Evolutionary conservation across 164 flowering plant species (phyloP), one percentile per base, ranked within the genome.

Genomic region (Chloranthus sessilifolius): DNA sequence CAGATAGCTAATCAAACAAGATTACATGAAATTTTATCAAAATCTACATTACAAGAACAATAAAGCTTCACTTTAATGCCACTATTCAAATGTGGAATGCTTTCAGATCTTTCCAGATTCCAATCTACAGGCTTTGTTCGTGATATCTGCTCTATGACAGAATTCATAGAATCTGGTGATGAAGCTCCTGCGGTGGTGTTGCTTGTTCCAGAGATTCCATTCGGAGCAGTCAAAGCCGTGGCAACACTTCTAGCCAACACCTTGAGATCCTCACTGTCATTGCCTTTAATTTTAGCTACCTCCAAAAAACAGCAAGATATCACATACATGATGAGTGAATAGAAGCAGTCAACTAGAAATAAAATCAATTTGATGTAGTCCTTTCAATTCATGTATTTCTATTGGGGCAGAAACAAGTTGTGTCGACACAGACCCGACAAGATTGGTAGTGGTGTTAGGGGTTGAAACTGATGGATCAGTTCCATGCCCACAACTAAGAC

Each of bases 221-320:
- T 52, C 49, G 68, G 81, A 53, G 92, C 65, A 64, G 97, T 90
- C 75, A 94, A 71, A 28, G 97, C 95, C 17, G 99, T 97, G 55
- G 85, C 95, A 57, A 94, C 99, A 65, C 99, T 87, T 28, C 96
- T 89, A 20, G 99, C 97, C 74, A 94, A 74, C 16, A 94, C 99
- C 74, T 94, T 94, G 27, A 94, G 87, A 72, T 94, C 99, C 64
- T 94, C 99, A 36, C 99, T 78, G 61, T 94, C 97, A 56, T 94
- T 97, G 52, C 75, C 69, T 67, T 94, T 94, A 31, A 94, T 87
- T 79, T 87, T 94, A 35, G 86, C 77, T 8, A 94, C 97, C 99
- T 94, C 66, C 19, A 68, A 22, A 16, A 33, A 39, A 34, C 29
- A 40, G 41, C 9, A n/a, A 46, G 5, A 22, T 27, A 23, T 17